Base-by-base conservation (phyloP, 345 rosid species). In the Gossypium rotundifolium region DNA sequence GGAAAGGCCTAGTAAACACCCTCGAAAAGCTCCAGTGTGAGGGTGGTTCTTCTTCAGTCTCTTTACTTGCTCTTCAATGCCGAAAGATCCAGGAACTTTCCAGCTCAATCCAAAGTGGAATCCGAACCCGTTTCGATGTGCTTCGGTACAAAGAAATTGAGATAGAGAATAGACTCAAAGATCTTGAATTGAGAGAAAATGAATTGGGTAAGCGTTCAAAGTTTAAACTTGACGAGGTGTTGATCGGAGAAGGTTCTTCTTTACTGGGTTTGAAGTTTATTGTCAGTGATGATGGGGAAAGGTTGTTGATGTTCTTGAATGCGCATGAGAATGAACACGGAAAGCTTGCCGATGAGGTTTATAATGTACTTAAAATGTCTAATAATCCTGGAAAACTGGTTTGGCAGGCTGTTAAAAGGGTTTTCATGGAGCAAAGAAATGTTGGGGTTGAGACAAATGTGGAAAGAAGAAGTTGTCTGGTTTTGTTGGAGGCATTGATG, bases 361-460 rank as follows among this genome's bases (percentile, higher is more conserved):
- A 53, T 18, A 40, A 42, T 51, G 75, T 38, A 23, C 64, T 83
- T 54, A 77, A 74, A 66, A 49, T 63, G 77, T 74, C 77, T 45
- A 27, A 71, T 13, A 79, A 78, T 42, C 82, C 86, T 33, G 84
- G 76, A 60, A 73, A 75, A 67, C 22, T 80, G 62, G 82, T 80
- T 0, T 76, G 79, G 52, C 78, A 70, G 59, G 86, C 74, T 6
- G 54, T 83, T 44, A 57, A 46, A 52, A 77, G 79, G 53, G 48
- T 12, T 4, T 38, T 48, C 58, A 33, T 38, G n/a, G 67, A 70
- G 20, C 46, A 60, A 14, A 70, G 18, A 63, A 66, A 57, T 27
- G 58, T 33, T 25, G 73, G 68, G 68, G 69, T 74, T 54, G 69
- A 68, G 12, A 25, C n/a, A 44, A 51, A 63, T 17, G 65, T 77